Conservation (phyloP, 1,284 basidiomycete genomes). For the Lentinula novae-zelandiae region DNA sequence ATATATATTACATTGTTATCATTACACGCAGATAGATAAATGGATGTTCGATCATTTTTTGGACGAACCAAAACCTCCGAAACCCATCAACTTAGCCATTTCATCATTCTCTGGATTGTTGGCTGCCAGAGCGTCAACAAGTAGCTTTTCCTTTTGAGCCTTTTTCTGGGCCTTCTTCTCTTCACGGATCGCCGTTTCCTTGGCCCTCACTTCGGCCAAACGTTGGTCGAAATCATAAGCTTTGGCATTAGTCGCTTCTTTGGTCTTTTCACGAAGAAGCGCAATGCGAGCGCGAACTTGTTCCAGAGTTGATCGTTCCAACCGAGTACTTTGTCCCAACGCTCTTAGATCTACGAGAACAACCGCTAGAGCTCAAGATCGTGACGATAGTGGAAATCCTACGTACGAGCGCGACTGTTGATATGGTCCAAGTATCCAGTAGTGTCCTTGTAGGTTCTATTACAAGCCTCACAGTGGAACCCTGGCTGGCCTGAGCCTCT, state of each 20-base stretch:
- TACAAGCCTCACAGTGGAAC: conserved; percentile 89
- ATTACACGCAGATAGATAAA: background rate
- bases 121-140: conserved; percentile 54
- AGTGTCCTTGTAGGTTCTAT: conserved; percentile 90
- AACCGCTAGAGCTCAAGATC: background rate
- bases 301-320: conserved; percentile 85
- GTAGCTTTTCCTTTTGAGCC: conserved; percentile 66
- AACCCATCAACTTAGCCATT: conserved; percentile 89
- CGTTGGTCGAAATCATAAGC: conserved; percentile 92
- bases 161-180: conserved; percentile 73
- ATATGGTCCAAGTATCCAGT: conserved; percentile 94
- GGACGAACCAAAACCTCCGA: conserved; percentile 82
- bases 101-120: conserved; percentile 51
- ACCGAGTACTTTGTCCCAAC: conserved; percentile 92
- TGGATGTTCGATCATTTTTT: conserved; percentile 57
- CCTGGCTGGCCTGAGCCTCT: conserved; percentile 85
- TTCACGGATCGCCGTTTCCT: conserved; percentile 59
- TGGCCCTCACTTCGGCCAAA: conserved; percentile 77
- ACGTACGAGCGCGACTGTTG: conserved; percentile 89
- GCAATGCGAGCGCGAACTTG: conserved; percentile 92
- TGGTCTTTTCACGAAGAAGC: conserved; percentile 81
- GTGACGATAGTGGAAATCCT: background rate
- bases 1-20: conserved; percentile 15
- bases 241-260: conserved; percentile 76
- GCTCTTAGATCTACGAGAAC: conserved; percentile 71